Evolutionary conservation across 1,139 yeast genomes (phyloP), one percentile per base, ranked within the genome.

Genomic region (Trichomonascaceae sp.): DNA sequence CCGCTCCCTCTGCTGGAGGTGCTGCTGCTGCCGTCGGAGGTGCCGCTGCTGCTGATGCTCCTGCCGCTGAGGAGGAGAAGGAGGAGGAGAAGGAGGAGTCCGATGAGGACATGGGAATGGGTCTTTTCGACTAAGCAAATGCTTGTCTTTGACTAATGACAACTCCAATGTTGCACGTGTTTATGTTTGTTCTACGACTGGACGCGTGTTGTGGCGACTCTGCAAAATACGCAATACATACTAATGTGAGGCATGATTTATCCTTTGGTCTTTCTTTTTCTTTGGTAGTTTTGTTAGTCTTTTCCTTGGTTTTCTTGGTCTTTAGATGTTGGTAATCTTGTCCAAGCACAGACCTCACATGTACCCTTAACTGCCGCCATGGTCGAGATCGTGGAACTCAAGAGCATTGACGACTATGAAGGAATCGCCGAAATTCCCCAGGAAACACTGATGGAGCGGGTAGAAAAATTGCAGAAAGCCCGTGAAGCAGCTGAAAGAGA

Each of bases 31-130:
- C 67, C 50, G 69, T 69, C 48, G 70, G 67, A 47, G 72, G 67
- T 52, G 72, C 65, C 50, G 71, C 68, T 47, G 69, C 74, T 53
- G 76, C 71, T 54, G 74, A 69, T 52, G 76, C 69, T 50, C 78
- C 67, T 44, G 84, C 69, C 28, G 94, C 63, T 72, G 51, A 43
- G 20, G 59, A 43, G 37, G 57, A 43, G 42, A 55, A 43, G 36
- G 52, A 46, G 38, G 44, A 42, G 33, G 52, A 44, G 38, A 51
- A 43, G 40, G 56, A 51, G 47, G 46, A 40, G 39, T 49, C 55
- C 43, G 61, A 56, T 40, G 54, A 46, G 36, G 60, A 54, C 46
- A 11, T 8, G 23, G 23, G 11, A 6, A 55, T 54, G 60, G 60
- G 60, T 48, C 59, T 56, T 34, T 56, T 56, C 51, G 61, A 56